Base-by-base conservation (phyloP, 352 stramenopile genomes). In the Pythium chondricola region DNA sequence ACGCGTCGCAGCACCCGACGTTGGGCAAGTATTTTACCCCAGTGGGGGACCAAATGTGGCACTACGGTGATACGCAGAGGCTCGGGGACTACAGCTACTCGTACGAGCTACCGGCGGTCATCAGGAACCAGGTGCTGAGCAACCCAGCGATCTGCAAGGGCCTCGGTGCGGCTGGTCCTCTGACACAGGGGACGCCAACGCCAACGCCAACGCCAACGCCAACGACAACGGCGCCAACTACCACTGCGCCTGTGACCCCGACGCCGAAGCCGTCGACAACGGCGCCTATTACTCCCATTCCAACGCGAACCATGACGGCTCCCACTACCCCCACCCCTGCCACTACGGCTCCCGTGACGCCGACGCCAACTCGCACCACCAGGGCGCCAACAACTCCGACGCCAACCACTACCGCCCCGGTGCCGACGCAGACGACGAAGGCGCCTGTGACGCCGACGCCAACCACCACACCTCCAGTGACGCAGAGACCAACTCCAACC, bases 61-160 rank as follows among this genome's bases (percentile, higher is more conserved):
- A 83, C 55, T 83, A 83, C 52, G 72, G 43, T 14, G 74, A 85
- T 53, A 67, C 79, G 18, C 55, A 67, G 44, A 65, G 77, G 58
- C 69, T 88, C n/a, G 74, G 70, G 14, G 68, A 85, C 53, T 83
- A 79, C 57, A 74, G 69, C 56, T 88, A 88, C 71, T 71, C 65
- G 58, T 88, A 88, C 61, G 58, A 85, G 51, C 49, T 87, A 16
- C 72, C 75, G 4, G 64, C 73, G 38, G 44, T 85, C 24, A 58
- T 85, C 37, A 68, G 60, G 41, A 72, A 81, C 43, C 74, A 84
- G 60, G 50, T 86, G 26, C 44, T 86, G 40, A 82, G 60, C 49
- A 86, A 86, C 70, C 65, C 69, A 9, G 72, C 83, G 55, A 40
- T 84, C 35, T 86, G 74, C 53, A 68, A 71, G 43, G 71, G 69